Conservation (phyloP, 2,329 filamentous ascomycete species). For the Xylariales sp. region DNA sequence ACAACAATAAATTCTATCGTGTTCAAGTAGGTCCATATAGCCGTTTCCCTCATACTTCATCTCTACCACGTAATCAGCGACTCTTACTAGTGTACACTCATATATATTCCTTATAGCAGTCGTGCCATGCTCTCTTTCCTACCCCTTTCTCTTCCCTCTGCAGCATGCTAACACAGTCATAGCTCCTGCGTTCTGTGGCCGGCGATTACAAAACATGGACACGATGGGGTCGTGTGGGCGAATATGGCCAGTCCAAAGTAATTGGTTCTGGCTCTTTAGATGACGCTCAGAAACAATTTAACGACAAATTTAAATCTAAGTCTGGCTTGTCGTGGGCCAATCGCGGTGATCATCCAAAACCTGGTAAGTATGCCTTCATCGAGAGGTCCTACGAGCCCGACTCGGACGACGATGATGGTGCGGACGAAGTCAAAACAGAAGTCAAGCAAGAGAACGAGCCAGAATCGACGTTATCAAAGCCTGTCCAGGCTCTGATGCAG, state of each 20-base stretch:
- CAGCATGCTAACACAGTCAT: constrained; percentile 12
- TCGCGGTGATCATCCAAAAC: constrained; percentile 66
- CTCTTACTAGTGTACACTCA: neutral
- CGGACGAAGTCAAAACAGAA: constrained; percentile 40
- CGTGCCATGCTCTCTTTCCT: neutral
- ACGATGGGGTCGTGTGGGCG: constrained; percentile 82
- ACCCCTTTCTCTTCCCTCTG: constrained; percentile 16
- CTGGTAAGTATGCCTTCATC: constrained; percentile 81
- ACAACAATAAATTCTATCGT: constrained; percentile 87
- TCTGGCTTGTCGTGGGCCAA: constrained; percentile 67
- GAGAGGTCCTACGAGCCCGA: constrained; percentile 81
- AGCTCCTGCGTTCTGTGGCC: constrained; percentile 57
- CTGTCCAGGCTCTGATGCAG: constrained; percentile 76
- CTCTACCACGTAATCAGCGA: neutral
- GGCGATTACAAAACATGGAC: constrained; percentile 73
- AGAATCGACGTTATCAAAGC: constrained; percentile 45
- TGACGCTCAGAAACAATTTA: constrained; percentile 62
- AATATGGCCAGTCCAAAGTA: constrained; percentile 61
- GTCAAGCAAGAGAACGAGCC: constrained; percentile 43
- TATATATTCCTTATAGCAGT: neutral
- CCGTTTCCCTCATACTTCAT: neutral
- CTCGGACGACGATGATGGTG: constrained; percentile 54
- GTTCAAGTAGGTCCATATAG: constrained; percentile 65
- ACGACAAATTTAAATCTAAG: constrained; percentile 73
- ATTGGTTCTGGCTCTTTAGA: constrained; percentile 57